Conservation (phyloP, 306 rosid genomes). For the Gastrolobium villosum region DNA sequence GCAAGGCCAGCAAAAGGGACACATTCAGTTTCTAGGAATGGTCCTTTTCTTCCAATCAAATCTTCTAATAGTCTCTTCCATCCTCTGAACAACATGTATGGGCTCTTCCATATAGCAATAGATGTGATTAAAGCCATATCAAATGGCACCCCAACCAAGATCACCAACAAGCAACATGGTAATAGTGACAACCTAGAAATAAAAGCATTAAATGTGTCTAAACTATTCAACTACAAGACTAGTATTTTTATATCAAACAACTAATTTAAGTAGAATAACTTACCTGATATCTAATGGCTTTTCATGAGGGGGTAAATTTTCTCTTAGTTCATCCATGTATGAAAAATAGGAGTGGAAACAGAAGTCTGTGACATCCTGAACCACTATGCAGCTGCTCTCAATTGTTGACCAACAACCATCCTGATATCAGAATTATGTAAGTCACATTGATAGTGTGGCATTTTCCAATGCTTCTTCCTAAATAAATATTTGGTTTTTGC, state of each 20-base stretch:
- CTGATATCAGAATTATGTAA: slow-evolving; percentile 49
- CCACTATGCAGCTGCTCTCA: slow-evolving; percentile 68
- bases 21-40: slow-evolving; percentile 82
- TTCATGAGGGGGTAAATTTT: slow-evolving; percentile 62
- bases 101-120: slow-evolving; percentile 83
- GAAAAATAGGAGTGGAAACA: slow-evolving; percentile 90
- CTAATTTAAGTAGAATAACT: slow-evolving; percentile 16
- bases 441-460: background rate
- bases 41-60: slow-evolving; percentile 86
- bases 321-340: slow-evolving; percentile 84
- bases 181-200: slow-evolving; percentile 61
- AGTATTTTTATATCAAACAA: slow-evolving; percentile 8
- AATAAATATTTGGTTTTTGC: background rate
- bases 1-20: slow-evolving; percentile 91
- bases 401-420: slow-evolving; percentile 82
- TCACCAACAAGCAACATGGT: slow-evolving; percentile 77
- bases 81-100: slow-evolving; percentile 79
- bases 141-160: slow-evolving; percentile 63
- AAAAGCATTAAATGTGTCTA: background rate
- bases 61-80: slow-evolving; percentile 93
- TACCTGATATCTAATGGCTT: slow-evolving; percentile 73
- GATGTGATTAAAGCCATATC: slow-evolving; percentile 64
- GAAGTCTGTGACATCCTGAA: slow-evolving; percentile 77
- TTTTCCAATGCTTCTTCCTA: background rate
- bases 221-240: background rate